Conservation (phyloP, 2,329 filamentous ascomycete genomes). For the Colletotrichum aenigma region DNA sequence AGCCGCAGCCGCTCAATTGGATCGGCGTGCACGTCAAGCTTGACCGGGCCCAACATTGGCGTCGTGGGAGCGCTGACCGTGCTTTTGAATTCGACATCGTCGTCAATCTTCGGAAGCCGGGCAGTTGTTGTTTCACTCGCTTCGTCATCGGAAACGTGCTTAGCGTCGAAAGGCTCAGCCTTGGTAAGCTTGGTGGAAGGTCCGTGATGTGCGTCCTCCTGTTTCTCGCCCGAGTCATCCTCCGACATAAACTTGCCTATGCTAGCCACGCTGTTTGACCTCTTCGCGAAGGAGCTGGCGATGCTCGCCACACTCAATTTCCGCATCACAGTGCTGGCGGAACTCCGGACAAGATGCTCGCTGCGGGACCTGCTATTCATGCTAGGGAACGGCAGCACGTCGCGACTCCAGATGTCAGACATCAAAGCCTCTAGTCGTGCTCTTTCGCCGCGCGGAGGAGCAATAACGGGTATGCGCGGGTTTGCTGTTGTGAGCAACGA, state of each 20-base stretch:
- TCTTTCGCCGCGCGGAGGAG: constrained; percentile 76
- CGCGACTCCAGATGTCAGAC: constrained; percentile 82
- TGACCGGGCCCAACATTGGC: neutral
- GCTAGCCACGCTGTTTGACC: constrained; percentile 62
- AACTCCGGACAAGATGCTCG: constrained; percentile 75
- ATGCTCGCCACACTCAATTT: constrained; percentile 86
- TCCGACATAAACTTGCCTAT: constrained; percentile 31
- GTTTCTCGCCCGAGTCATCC: constrained; percentile 27
- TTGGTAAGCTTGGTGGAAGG: neutral
- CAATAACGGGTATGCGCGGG: constrained; percentile 69
- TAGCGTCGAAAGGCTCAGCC: neutral
- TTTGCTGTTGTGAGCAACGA: constrained; percentile 75
- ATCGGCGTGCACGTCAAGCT: constrained; percentile 1
- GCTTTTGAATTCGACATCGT: constrained; percentile 26
- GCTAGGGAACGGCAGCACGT: constrained; percentile 81
- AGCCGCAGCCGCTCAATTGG: neutral
- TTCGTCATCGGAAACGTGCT: constrained; percentile 2
- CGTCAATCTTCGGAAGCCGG: constrained; percentile 27
- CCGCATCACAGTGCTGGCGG: constrained; percentile 86
- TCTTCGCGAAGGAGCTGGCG: constrained; percentile 75
- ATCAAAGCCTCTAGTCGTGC: constrained; percentile 77
- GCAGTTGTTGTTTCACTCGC: constrained; percentile 16
- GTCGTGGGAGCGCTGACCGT: constrained; percentile 15
- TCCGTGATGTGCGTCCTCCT: neutral
- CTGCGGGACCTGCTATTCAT: constrained; percentile 70